Evolutionary conservation across 371 early-diverging fungal genomes (phyloP).

Genomic region (Blakeslea trispora): DNA sequence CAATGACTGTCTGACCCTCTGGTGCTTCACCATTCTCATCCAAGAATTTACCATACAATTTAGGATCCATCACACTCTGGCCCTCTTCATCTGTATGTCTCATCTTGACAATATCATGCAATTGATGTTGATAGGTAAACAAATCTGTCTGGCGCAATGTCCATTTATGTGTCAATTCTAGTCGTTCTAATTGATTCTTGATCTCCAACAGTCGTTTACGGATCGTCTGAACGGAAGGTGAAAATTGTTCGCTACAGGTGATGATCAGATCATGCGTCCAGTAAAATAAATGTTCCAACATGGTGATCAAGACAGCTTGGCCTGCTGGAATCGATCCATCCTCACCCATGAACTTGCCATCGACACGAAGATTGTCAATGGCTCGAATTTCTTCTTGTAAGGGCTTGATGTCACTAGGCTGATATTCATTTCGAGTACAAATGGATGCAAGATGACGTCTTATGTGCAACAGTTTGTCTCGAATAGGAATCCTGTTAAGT

Average conservation of each 20-base stretch:
- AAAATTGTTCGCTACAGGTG: slow-evolving; percentile 54
- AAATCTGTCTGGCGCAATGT: slow-evolving; percentile 82
- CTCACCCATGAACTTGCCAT: slow-evolving; percentile 69
- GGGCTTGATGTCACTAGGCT: slow-evolving; percentile 42
- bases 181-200: slow-evolving; percentile 69
- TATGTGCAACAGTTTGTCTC: slow-evolving; percentile 64
- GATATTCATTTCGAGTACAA: slow-evolving; percentile 45
- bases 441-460: slow-evolving; percentile 61
- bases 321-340: slow-evolving; percentile 70
- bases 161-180: slow-evolving; percentile 81
- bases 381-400: slow-evolving; percentile 69
- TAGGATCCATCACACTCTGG: slow-evolving; percentile 1
- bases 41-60: slow-evolving; percentile 58
- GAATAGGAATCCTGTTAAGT: slow-evolving; percentile 56
- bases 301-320: slow-evolving; percentile 77
- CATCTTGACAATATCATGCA: slow-evolving; percentile 71
- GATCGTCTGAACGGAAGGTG: slow-evolving; percentile 64
- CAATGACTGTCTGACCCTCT: slow-evolving; percentile 69
- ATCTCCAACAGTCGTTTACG: slow-evolving; percentile 75
- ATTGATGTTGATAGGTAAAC: slow-evolving; percentile 78
- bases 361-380: slow-evolving; percentile 65
- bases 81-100: slow-evolving; percentile 44
- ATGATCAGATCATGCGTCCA: slow-evolving; percentile 76
- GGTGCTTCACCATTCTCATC: slow-evolving; percentile 55
- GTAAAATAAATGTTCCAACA: slow-evolving; percentile 78